These are phyloP conservation scores for Pseudogymnoascus sp. DNA, from an alignment of 2,329 filamentous ascomycete genomes.

Conservation along the genomic window DNA sequence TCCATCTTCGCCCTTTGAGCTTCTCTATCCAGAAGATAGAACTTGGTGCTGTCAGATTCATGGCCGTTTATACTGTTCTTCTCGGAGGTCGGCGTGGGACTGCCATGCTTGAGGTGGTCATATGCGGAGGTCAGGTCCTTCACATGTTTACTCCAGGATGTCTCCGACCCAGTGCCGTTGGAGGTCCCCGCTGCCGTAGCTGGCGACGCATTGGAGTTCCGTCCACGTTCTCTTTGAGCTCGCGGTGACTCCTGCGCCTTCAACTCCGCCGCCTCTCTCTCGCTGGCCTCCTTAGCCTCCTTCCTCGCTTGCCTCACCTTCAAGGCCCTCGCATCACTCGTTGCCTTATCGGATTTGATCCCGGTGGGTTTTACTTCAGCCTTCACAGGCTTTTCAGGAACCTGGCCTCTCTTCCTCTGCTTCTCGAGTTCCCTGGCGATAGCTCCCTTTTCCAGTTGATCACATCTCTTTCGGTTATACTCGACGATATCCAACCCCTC, in stretches of 20 bases:
- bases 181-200: neutral
- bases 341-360: neutral
- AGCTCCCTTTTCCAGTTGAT: neutral
- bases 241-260: constrained; percentile 11
- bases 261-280: constrained; percentile 23
- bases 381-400: neutral
- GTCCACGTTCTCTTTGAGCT: neutral
- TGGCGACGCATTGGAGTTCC: neutral
- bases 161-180: neutral
- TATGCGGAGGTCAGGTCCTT: neutral
- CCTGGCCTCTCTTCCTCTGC: neutral
- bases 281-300: constrained; percentile 22
- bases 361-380: neutral
- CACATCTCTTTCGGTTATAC: neutral
- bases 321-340: neutral
- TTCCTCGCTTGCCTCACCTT: constrained; percentile 12
- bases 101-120: neutral
- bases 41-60: neutral
- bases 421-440: neutral
- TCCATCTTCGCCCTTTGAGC: neutral
- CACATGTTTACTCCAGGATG: neutral
- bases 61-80: too few relatives aligned
- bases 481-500: neutral
- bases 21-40: neutral
- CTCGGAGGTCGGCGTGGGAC: neutral